phyloP scores from a whole-genome alignment of 2,329 filamentous ascomycete genomes.

The Colletotrichum lini region DNA sequence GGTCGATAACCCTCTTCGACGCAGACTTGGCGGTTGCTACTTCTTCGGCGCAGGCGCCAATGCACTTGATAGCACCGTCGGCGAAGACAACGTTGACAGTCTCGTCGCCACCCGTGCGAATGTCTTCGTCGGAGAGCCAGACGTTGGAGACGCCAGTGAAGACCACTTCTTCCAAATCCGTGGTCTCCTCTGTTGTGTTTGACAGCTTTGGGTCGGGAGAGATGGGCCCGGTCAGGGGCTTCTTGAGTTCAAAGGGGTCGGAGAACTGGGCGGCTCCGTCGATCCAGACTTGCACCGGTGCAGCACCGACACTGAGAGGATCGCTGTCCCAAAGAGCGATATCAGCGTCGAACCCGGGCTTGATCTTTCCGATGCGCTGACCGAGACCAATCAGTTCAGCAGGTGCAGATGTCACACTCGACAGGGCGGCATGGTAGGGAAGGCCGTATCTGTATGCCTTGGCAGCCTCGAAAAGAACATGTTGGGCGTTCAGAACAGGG shows the following conservation, averaged over 20 bases:
- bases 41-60: slow-evolving; percentile 66
- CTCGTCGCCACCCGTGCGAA: slow-evolving; percentile 42
- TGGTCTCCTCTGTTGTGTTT: slow-evolving; percentile 59
- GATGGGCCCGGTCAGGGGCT: slow-evolving; percentile 59
- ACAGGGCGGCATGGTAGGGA: slow-evolving; percentile 72
- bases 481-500: slow-evolving; percentile 78
- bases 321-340: slow-evolving; percentile 75
- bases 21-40: slow-evolving; percentile 53
- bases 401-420: slow-evolving; percentile 71
- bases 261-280: slow-evolving; percentile 72
- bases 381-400: slow-evolving; percentile 71
- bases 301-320: slow-evolving; percentile 71
- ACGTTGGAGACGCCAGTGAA: slow-evolving; percentile 71
- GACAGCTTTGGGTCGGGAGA: slow-evolving; percentile 57
- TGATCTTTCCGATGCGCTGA: slow-evolving; percentile 72
- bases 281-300: slow-evolving; percentile 75
- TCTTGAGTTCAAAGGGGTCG: slow-evolving; percentile 67
- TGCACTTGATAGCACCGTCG: slow-evolving; percentile 68
- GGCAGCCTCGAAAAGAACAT: slow-evolving; percentile 76
- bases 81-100: slow-evolving; percentile 66
- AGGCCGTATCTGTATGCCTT: slow-evolving; percentile 73
- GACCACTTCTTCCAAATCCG: slow-evolving; percentile 58
- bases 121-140: slow-evolving; percentile 60
- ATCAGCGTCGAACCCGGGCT: slow-evolving; percentile 74
- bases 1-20: slow-evolving; percentile 57